Evolutionary conservation across 352 stramenopile species (phyloP).

Genomic region (Phytophthora citricola): DNA sequence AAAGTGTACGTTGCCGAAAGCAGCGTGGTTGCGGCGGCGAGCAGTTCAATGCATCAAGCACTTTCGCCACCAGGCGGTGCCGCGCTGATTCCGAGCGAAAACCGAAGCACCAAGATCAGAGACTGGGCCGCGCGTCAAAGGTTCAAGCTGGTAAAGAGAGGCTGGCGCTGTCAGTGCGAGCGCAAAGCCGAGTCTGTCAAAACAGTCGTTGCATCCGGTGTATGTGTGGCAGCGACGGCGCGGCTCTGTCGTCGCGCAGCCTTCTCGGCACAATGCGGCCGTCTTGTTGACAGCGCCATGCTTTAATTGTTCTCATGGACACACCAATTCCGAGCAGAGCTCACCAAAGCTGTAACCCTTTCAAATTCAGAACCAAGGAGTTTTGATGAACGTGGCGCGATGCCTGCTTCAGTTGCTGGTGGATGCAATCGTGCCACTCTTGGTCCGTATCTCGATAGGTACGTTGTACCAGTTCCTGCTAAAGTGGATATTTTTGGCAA

Average conservation of each 20-base stretch:
- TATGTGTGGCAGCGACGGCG: slow-evolving; percentile 4
- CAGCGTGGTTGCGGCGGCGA: not conserved
- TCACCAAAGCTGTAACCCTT: too few relatives aligned
- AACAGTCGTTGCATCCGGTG: slow-evolving; percentile 1
- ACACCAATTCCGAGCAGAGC: too few relatives aligned
- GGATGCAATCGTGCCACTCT: slow-evolving; percentile 24
- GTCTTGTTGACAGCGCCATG: slow-evolving; percentile 5
- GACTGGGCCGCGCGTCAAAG: slow-evolving; percentile 17
- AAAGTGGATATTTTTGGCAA: slow-evolving; percentile 25
- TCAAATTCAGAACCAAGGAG: too few relatives aligned
- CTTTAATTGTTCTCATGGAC: too few relatives aligned
- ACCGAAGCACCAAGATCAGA: slow-evolving; percentile 31
- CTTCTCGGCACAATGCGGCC: slow-evolving; percentile 9
- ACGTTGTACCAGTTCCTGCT: slow-evolving; percentile 4
- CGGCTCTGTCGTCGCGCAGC: slow-evolving; percentile 1
- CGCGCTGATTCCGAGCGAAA: slow-evolving; percentile 1
- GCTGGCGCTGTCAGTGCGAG: slow-evolving; percentile 21
- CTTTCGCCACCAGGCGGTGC: slow-evolving; percentile 10
- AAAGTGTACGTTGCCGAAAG: slow-evolving; percentile 16
- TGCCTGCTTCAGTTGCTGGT: slow-evolving; percentile 29
- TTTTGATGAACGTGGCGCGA: too few relatives aligned
- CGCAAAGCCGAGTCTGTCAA: slow-evolving; percentile 19
- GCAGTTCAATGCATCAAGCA: not conserved
- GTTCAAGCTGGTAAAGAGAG: slow-evolving; percentile 31
- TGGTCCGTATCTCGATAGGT: slow-evolving; percentile 24